These are phyloP conservation scores for Populus pruinosa DNA, from an alignment of 345 rosid genomes.

Conservation along the genomic window DNA sequence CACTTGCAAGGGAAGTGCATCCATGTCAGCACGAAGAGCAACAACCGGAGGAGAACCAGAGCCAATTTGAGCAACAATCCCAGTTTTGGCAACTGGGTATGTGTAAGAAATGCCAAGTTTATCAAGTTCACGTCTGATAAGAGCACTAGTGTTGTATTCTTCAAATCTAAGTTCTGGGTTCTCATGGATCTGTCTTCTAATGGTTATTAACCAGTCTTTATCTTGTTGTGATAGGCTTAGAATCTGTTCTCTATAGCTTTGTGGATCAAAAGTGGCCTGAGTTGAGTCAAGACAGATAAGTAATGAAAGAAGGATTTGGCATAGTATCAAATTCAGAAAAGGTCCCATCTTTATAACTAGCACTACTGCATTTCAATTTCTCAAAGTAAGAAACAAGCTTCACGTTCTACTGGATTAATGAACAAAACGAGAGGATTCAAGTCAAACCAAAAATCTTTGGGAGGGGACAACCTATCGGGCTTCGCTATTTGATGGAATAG, in stretches of 20 bases:
- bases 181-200: slow-evolving; percentile 76
- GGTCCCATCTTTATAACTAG: not conserved
- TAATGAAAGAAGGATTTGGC: slow-evolving; percentile 2
- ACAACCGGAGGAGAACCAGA: slow-evolving; percentile 67
- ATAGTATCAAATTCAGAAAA: not conserved
- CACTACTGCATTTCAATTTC: not conserved
- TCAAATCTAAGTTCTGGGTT: slow-evolving; percentile 77
- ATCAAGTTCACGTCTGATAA: slow-evolving; percentile 63
- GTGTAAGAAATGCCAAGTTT: slow-evolving; percentile 49
- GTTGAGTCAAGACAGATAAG: slow-evolving; percentile 5
- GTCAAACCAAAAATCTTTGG: not conserved
- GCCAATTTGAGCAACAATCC: slow-evolving; percentile 67
- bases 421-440: not conserved
- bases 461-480: not conserved
- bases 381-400: not conserved
- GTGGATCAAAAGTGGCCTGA: slow-evolving; percentile 8
- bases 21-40: slow-evolving; percentile 90
- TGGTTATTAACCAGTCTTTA: slow-evolving; percentile 55
- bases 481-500: fast-evolving
- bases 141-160: slow-evolving; percentile 67
- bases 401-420: not conserved
- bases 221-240: slow-evolving; percentile 43
- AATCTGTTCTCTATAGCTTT: slow-evolving; percentile 26
- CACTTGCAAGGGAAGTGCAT: slow-evolving; percentile 69
- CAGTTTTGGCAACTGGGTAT: slow-evolving; percentile 69